A percentile compares a stretch with the other conserved stretches of the same genome.
Evolutionary conservation across 306 rosid species (phyloP).

Genomic region (Prunus persica): Prunus_persica_NCBIv2 NC_034011.1:15526001-15526500

Average conservation of each 20-base stretch:
- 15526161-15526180: neutral
- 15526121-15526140: neutral
- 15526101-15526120: neutral
- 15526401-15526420: conserved; percentile 81
- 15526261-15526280: conserved; percentile 85
- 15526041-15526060: neutral
- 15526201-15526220: neutral
- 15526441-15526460: conserved; percentile 88
- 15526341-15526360: neutral
- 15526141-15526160: neutral
- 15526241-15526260: conserved; percentile 68
- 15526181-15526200: neutral
- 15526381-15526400: conserved; percentile 4
- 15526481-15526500: conserved; percentile 80
- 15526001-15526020: neutral
- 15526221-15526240: conserved; percentile 27
- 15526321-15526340: conserved; percentile 2
- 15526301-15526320: conserved; percentile 72
- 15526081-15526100: neutral
- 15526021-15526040: neutral
- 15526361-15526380: neutral
- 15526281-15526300: conserved; percentile 90
- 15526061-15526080: neutral
- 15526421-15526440: conserved; percentile 83
- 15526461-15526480: conserved; percentile 84